A percentile compares a stretch with the other conserved stretches of the same genome.
Evolutionary conservation across 1,284 basidiomycete species (phyloP).

Genomic region (Salmacisia buchloeana): DNA sequence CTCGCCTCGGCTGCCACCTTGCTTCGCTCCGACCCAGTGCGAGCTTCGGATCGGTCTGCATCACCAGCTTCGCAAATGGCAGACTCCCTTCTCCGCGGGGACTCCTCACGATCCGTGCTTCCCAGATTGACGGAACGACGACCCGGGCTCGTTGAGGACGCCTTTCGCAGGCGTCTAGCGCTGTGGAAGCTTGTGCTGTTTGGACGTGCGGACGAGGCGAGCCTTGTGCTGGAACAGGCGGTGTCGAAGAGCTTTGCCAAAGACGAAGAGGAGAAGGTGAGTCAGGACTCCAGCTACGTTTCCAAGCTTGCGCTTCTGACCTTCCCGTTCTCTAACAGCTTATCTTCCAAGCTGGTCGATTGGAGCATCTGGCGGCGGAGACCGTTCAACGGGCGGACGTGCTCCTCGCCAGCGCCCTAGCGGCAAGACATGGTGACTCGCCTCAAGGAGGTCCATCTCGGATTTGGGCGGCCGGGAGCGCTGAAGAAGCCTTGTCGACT

Average conservation of each 20-base stretch:
- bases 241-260: slow-evolving; percentile 3
- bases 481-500: neutral
- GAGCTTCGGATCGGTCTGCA: neutral
- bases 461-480: too few species aligned
- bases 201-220: neutral
- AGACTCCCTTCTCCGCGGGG: neutral
- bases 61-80: neutral
- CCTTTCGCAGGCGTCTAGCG: neutral
- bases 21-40: neutral
- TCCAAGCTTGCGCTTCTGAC: neutral
- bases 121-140: neutral
- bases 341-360: neutral
- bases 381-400: neutral
- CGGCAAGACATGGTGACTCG: neutral
- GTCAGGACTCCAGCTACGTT: neutral
- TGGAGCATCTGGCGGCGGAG: neutral
- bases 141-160: neutral
- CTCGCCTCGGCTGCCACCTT: neutral
- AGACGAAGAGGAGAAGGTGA: slow-evolving; percentile 5
- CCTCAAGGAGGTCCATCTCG: too few species aligned
- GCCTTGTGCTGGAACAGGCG: neutral
- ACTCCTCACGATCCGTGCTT: neutral
- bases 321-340: neutral
- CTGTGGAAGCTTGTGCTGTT: neutral
- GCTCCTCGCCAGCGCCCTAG: neutral